These are phyloP conservation scores for Porcisia hertigi DNA, from an alignment of 208 protist genomes.

Conservation along the genomic window DNA sequence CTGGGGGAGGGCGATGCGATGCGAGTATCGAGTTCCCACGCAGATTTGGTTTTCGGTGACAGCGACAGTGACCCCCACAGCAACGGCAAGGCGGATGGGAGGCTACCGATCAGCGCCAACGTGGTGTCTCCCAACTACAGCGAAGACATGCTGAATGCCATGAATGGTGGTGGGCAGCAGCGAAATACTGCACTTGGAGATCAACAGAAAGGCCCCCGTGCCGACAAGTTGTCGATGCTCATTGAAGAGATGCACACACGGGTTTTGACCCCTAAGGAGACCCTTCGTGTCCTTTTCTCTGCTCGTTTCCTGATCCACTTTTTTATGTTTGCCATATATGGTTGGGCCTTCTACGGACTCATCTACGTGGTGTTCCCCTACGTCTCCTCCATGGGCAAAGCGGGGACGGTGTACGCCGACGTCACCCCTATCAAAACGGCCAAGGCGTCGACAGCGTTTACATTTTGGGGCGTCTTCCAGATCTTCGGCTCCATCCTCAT, in stretches of 20 bases:
- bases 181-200: neutral
- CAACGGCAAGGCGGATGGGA: neutral
- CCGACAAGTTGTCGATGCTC: slow-evolving; percentile 21
- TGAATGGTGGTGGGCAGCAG: neutral
- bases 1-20: neutral
- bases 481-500: slow-evolving; percentile 69
- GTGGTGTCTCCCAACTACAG: neutral
- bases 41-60: neutral
- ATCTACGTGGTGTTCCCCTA: slow-evolving; percentile 78
- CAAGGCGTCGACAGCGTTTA: slow-evolving; percentile 72
- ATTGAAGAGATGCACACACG: slow-evolving; percentile 55
- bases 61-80: neutral
- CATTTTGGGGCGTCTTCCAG: slow-evolving; percentile 80
- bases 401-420: slow-evolving; percentile 67
- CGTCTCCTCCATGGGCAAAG: slow-evolving; percentile 75
- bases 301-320: slow-evolving; percentile 70
- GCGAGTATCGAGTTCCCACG: neutral
- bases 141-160: neutral
- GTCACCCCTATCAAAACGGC: slow-evolving; percentile 44
- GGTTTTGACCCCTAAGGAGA: slow-evolving; percentile 44
- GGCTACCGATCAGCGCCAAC: neutral
- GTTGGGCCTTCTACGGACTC: slow-evolving; percentile 81
- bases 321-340: slow-evolving; percentile 77
- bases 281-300: slow-evolving; percentile 50
- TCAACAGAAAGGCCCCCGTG: neutral